Evolutionary conservation across 805 yeast species (phyloP), one percentile per base, ranked within the genome.

Genomic region (Starmerella potacharoeniae): DNA sequence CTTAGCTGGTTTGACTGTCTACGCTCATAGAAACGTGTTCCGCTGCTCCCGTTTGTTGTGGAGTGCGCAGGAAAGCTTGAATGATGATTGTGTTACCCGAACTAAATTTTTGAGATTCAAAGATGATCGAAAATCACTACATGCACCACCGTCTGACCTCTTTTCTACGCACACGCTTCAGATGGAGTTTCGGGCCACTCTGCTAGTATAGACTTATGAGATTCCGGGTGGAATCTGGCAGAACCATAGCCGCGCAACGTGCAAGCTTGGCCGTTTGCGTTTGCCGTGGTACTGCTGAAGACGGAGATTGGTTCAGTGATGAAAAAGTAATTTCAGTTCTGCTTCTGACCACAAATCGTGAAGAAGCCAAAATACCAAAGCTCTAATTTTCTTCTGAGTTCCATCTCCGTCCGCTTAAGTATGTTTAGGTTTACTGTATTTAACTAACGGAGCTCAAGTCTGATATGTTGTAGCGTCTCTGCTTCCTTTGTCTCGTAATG

Each of bases 71-170:
- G 10, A 16, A 9, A 36, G 33, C 17, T 47, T 40, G 16, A 22
- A 49, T 59, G 62, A 59, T 58, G 62, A 59, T 58, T 55, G 52
- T 40, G 49, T 51, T 56, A 58, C 59, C 59, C 49, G 49, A 46
- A 44, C 40, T 46, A 46, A 46, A 29, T 34, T 46, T 33, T 33
- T 17, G 31, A 28, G 31, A 17, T n/a, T 34, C 40, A 34, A 39
- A 37, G 30, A 53, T 33, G 48, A 55, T 60, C 63, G 60, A 58
- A 63, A 58, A 49, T 51, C 49, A 53, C 54, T 51, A 64, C 66
- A 64, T 64, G 66, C 66, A 64, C 62, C 66, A 64, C 66, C 66
- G 63, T 62, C 66, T 64, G 66, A 64, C 35, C 43, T 22, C 43
- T 48, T 29, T 14, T 29, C 35, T 37, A 16, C 31, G 33, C 45